A percentile compares a stretch with the other conserved stretches of the same genome.
Conservation (phyloP, 768 basidiomycete species). For the Chiua virens region DNA sequence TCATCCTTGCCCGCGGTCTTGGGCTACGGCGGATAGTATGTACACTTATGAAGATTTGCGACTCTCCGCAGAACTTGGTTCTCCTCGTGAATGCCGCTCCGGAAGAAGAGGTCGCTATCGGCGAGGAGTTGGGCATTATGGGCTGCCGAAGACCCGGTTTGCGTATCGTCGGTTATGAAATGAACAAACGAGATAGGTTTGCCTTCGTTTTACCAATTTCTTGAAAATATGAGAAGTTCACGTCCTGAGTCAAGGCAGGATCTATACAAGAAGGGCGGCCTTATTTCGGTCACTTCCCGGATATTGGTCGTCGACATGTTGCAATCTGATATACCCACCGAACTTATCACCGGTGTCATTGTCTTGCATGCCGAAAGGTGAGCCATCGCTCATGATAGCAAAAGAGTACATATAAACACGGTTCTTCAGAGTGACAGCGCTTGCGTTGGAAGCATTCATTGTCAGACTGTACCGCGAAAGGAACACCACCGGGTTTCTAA, state of each 20-base stretch:
- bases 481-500: slow-evolving; percentile 89
- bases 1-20: slow-evolving; percentile 86
- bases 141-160: slow-evolving; percentile 87
- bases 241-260: slow-evolving; percentile 60
- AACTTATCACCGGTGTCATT: slow-evolving; percentile 86
- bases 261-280: slow-evolving; percentile 84
- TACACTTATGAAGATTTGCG: slow-evolving; percentile 90
- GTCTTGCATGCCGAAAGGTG: slow-evolving; percentile 91
- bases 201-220: slow-evolving; percentile 19
- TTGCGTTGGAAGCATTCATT: slow-evolving; percentile 90
- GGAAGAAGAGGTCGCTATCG: slow-evolving; percentile 89
- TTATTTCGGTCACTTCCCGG: slow-evolving; percentile 89
- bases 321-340: slow-evolving; percentile 77
- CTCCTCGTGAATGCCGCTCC: slow-evolving; percentile 80
- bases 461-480: slow-evolving; percentile 87
- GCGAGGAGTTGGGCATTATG: slow-evolving; percentile 90
- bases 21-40: slow-evolving; percentile 83
- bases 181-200: slow-evolving; percentile 73
- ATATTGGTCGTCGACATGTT: slow-evolving; percentile 96
- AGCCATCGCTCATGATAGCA: slow-evolving; percentile 11
- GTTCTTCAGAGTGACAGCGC: slow-evolving; percentile 69
- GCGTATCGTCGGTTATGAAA: slow-evolving; percentile 81
- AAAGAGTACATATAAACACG: background rate
- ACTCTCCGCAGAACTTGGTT: slow-evolving; percentile 79
- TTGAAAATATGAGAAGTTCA: slow-evolving; percentile 6